These are phyloP conservation scores for Geoglossum glabrum DNA, from an alignment of 495 filamentous ascomycete species.

Conservation along the genomic window DNA sequence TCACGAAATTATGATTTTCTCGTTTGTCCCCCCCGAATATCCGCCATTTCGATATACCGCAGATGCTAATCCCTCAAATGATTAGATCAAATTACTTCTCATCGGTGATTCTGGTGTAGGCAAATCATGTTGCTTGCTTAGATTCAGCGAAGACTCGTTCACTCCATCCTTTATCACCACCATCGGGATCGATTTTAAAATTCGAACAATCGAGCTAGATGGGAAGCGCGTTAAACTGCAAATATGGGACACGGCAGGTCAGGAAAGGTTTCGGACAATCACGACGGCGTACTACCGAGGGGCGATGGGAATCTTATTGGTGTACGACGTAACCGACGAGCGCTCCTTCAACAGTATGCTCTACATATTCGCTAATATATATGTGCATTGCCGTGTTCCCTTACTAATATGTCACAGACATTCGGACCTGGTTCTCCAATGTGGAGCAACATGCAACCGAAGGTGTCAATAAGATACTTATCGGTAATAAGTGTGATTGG, in stretches of 20 bases:
- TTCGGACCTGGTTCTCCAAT: slow-evolving; percentile 97
- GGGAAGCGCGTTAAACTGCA: slow-evolving; percentile 99
- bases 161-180: slow-evolving; percentile 98
- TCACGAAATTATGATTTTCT: slow-evolving; percentile 98
- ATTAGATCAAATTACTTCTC: slow-evolving; percentile 90
- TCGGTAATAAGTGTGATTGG: slow-evolving; percentile 99
- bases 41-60: not conserved
- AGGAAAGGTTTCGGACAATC: slow-evolving; percentile 97
- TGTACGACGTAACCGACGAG: slow-evolving; percentile 97
- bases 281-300: slow-evolving; percentile 98
- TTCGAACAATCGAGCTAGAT: slow-evolving; percentile 95
- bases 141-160: slow-evolving; percentile 98
- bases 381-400: not conserved
- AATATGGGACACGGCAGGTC: slow-evolving; percentile 99
- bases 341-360: slow-evolving; percentile 89
- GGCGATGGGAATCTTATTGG: slow-evolving; percentile 88
- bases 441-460: slow-evolving; percentile 98
- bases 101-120: slow-evolving; percentile 97
- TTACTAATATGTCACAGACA: slow-evolving; percentile 37
- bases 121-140: slow-evolving; percentile 94
- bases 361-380: not conserved
- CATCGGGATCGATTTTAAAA: slow-evolving; percentile 99
- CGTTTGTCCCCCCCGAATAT: slow-evolving; percentile 30
- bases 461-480: slow-evolving; percentile 98
- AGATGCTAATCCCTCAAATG: not conserved